Evolutionary conservation across 176 grass and related monocot species (phyloP).

Genomic region (Eleusine coracana): DNA sequence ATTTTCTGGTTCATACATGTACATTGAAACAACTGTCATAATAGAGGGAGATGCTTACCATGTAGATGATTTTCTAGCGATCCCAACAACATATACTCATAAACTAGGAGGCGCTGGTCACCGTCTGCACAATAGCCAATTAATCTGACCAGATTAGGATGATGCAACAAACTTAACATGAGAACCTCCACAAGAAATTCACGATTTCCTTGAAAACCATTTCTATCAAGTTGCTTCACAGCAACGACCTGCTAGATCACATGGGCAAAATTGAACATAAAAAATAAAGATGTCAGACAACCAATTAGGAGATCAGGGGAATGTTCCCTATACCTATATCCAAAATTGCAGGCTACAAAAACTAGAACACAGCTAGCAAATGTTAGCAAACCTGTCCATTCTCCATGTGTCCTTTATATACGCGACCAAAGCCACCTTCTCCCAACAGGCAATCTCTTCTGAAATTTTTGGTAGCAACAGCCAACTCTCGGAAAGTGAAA

Average conservation of each 20-base stretch:
- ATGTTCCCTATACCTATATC: not conserved
- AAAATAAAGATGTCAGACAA: conserved; percentile 13
- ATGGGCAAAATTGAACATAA: conserved; percentile 10
- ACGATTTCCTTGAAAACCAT: conserved; percentile 92
- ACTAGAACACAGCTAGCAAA: not conserved
- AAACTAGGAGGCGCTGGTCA: conserved; percentile 94
- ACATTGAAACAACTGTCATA: conserved; percentile 29
- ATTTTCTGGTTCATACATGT: conserved; percentile 6
- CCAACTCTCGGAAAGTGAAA: conserved; percentile 88
- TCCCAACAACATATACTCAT: conserved; percentile 90
- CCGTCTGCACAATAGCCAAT: conserved; percentile 97
- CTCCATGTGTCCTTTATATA: conserved; percentile 84
- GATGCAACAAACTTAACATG: conserved; percentile 95
- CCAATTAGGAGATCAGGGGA: conserved; percentile 33
- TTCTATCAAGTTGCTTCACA: conserved; percentile 95
- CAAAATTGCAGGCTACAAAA: conserved; percentile 28
- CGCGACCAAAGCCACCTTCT: conserved; percentile 84
- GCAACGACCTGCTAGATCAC: conserved; percentile 68
- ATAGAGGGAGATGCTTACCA: conserved; percentile 45
- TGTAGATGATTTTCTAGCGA: conserved; percentile 94
- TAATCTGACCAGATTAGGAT: conserved; percentile 91
- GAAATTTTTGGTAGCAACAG: conserved; percentile 77
- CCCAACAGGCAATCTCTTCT: conserved; percentile 79
- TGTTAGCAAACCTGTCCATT: conserved; percentile 72
- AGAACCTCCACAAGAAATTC: conserved; percentile 99